Conservation (phyloP, 495 filamentous ascomycete species). For the Podospora comata region DNA sequence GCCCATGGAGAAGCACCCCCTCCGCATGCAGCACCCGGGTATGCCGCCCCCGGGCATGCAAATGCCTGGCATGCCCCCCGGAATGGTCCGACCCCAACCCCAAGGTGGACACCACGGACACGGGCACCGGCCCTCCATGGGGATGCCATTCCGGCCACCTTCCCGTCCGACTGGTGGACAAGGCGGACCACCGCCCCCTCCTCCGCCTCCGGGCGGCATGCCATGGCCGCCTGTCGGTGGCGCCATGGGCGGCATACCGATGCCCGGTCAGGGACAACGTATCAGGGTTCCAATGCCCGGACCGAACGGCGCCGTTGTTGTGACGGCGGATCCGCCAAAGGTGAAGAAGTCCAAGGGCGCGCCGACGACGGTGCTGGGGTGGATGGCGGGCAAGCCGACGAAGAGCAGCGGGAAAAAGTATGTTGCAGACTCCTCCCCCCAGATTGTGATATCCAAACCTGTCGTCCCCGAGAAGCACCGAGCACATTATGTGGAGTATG, state of each 20-base stretch:
- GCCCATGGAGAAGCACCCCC: conserved; percentile 63
- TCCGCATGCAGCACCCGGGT: conserved; percentile 10
- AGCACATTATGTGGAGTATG: conserved; percentile 9
- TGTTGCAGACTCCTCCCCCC: conserved; percentile 14
- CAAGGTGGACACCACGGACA: conserved; percentile 11
- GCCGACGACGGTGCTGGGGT: conserved; percentile 32
- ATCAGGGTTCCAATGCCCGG: conserved; percentile 1
- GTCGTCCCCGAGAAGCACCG: conserved; percentile 7
- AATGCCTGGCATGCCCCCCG: conserved; percentile 1
- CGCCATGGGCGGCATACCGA: conserved; percentile 7
- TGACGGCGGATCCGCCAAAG: conserved; percentile 4
- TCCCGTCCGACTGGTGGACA: conserved; percentile 20
- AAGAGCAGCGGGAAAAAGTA: conserved; percentile 38
- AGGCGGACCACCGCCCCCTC: conserved; percentile 18
- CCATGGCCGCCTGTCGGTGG: not conserved
- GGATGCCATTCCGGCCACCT: not conserved
- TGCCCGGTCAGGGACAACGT: not conserved
- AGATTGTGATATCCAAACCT: conserved; percentile 1
- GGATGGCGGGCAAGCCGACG: conserved; percentile 38
- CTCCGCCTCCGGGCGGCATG: conserved; percentile 18
- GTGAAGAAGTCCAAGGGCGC: not conserved
- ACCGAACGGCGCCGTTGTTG: conserved; percentile 4
- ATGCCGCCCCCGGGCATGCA: conserved; percentile 24
- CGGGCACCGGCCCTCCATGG: not conserved
- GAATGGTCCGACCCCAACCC: not conserved